These are phyloP conservation scores for Trichoderma cornu-damae DNA, from an alignment of 2,329 filamentous ascomycete genomes.

Conservation along the genomic window DNA sequence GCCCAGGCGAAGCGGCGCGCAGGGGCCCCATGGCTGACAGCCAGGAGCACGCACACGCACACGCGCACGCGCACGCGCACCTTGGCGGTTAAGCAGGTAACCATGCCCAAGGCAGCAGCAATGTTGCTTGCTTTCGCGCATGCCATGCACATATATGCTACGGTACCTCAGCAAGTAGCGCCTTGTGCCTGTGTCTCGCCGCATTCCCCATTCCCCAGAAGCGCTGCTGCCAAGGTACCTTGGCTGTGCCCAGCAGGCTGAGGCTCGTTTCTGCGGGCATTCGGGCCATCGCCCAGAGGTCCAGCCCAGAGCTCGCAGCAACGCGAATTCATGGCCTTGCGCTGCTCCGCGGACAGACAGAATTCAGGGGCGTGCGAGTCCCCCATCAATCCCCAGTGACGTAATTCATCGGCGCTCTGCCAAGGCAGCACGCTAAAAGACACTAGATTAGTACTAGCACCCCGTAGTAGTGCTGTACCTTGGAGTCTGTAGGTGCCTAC, in stretches of 20 bases:
- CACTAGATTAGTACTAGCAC: no score
- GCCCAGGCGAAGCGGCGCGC: not conserved
- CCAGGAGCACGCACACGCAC: no score
- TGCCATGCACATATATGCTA: no score
- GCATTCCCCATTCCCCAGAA: no score
- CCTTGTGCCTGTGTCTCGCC: no score
- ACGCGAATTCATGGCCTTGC: no score
- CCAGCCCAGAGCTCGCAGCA: not conserved
- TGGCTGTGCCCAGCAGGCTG: no score
- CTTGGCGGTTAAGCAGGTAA: not conserved
- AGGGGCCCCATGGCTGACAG: not conserved
- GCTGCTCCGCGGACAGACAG: conserved; percentile 6
- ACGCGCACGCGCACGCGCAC: no score
- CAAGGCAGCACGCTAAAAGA: not conserved
- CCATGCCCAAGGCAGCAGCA: not conserved
- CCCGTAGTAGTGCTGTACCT: no score
- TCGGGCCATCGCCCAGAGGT: conserved; percentile 8
- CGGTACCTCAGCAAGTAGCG: no score
- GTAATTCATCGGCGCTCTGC: not conserved
- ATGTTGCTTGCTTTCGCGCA: not conserved
- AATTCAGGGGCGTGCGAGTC: not conserved
- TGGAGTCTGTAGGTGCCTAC: no score
- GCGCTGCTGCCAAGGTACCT: no score
- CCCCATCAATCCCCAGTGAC: conserved; percentile 1
- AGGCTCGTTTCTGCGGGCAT: not conserved